Evolutionary conservation across 2,329 filamentous ascomycete genomes (phyloP).

Genomic region (Dactylonectria estremocensis): DNA sequence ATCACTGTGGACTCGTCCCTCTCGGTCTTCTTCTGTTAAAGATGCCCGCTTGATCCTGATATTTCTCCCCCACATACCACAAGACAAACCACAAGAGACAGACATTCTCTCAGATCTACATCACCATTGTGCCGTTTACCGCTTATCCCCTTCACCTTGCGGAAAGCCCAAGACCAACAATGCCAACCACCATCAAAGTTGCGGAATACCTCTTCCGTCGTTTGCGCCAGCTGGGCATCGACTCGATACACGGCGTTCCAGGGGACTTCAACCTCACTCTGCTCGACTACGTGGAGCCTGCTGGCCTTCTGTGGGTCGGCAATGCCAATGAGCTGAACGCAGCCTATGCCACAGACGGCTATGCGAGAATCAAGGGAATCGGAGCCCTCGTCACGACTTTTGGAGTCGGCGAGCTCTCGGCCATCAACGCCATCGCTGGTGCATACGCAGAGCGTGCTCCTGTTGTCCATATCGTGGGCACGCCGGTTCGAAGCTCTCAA

Average conservation of each 20-base stretch:
- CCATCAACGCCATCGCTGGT: slow-evolving; percentile 72
- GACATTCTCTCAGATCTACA: not conserved
- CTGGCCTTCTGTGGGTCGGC: slow-evolving; percentile 62
- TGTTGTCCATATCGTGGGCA: slow-evolving; percentile 72
- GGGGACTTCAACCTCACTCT: slow-evolving; percentile 59
- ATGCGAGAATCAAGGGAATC: slow-evolving; percentile 68
- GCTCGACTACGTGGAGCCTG: slow-evolving; percentile 56
- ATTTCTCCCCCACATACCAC: not conserved
- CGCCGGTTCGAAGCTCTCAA: slow-evolving; percentile 62
- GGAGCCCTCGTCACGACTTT: slow-evolving; percentile 70
- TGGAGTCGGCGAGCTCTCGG: slow-evolving; percentile 71
- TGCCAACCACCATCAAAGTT: slow-evolving; percentile 17
- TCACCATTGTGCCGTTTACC: slow-evolving; percentile 58
- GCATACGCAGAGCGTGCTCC: slow-evolving; percentile 70
- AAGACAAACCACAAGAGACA: not conserved
- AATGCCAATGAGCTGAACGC: slow-evolving; percentile 73
- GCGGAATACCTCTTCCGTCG: slow-evolving; percentile 33
- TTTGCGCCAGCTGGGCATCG: slow-evolving; percentile 62
- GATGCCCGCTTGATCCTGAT: not conserved
- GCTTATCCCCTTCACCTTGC: not conserved
- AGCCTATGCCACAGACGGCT: slow-evolving; percentile 71
- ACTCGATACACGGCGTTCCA: slow-evolving; percentile 68
- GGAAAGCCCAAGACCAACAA: not conserved
- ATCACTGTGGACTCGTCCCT: not conserved
- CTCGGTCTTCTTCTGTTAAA: not conserved